Evolutionary conservation across 2,329 filamentous ascomycete genomes (phyloP), one percentile per base, ranked within the genome.

Genomic region (Diaporthe sp.): DNA sequence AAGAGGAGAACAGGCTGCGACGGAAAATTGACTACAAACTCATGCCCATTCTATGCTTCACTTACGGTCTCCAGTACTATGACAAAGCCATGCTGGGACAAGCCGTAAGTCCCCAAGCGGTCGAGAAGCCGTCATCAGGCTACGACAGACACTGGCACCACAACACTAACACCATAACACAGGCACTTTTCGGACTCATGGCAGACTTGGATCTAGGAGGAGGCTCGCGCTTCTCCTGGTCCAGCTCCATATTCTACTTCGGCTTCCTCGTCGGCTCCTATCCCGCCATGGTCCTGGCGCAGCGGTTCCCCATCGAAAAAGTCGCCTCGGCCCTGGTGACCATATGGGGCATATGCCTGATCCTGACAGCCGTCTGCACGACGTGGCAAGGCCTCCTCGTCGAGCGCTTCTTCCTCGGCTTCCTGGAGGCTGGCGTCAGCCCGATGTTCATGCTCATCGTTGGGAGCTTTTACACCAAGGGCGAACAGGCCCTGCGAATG

Each of bases 401-500:
- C 0, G 86, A 89, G 76, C 81, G 88, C 5, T 90, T 91, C 82
- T 86, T 89, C 65, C 83, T 91, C 1, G 90, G 90, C 0, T 83
- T 90, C 8, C 79, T 91, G 1, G 90, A 92, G 77, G 85, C 84
- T 3, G 86, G 88, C 30, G 86, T 92, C 47, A 88, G 86, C 1
- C 90, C 90, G 0, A 87, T 87, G 58, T 90, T 90, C 74, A 89
- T 90, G 84, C 84, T 89, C 68, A 88, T 89, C 56, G 84, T 89
- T 37, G 79, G 79, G 9, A 79, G 76, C 22, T 87, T 81, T 79
- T 86, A 86, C 63, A 85, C 81, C n/a, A 83, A 84, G 59, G 77
- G 82, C 65, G 83, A 86, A 71, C 81, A 86, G 75, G 81, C 84
- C 15, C 77, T 83, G 77, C 79, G 82, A 3, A 83, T 83, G 78